These are phyloP conservation scores for Aspergillus hiratsukae DNA, from an alignment of 2,329 filamentous ascomycete genomes.

Conservation along the genomic window DNA sequence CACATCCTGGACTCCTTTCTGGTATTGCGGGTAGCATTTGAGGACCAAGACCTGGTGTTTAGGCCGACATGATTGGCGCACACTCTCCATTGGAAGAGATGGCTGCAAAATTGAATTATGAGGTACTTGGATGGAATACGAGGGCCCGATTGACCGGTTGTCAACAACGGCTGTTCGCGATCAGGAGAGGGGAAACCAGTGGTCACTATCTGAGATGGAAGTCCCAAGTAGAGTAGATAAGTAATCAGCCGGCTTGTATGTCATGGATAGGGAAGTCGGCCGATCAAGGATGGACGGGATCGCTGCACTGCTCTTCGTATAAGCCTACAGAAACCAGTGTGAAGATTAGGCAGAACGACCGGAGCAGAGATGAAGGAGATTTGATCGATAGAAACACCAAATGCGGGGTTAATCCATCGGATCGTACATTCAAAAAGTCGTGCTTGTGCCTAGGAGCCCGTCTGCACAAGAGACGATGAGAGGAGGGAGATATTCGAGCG, in stretches of 20 bases:
- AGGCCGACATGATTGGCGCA: conserved; percentile 65
- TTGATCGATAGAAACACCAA: not conserved
- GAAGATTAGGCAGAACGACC: not conserved
- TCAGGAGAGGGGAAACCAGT: not conserved
- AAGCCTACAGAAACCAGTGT: not conserved
- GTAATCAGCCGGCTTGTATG: not conserved
- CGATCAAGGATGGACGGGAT: conserved; percentile 6
- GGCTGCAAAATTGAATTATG: conserved; percentile 1
- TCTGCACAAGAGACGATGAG: not conserved
- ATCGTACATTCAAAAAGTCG: not conserved
- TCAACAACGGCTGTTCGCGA: not conserved
- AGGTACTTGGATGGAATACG: not conserved
- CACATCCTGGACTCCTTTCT: conserved; percentile 86
- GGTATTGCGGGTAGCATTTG: conserved; percentile 92
- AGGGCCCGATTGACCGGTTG: not conserved
- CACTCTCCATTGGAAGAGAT: conserved; percentile 47
- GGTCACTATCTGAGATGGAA: not conserved
- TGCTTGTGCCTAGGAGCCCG: not conserved
- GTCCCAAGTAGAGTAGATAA: not conserved
- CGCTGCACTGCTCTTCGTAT: not conserved
- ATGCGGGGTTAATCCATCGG: conserved; percentile 3
- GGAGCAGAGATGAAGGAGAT: not conserved
- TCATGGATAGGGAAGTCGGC: not conserved
- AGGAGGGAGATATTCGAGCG: not conserved
- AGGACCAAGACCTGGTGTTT: conserved; percentile 96